Conservation (phyloP, 2,329 filamentous ascomycete species). For the Xylariaceae sp. region DNA sequence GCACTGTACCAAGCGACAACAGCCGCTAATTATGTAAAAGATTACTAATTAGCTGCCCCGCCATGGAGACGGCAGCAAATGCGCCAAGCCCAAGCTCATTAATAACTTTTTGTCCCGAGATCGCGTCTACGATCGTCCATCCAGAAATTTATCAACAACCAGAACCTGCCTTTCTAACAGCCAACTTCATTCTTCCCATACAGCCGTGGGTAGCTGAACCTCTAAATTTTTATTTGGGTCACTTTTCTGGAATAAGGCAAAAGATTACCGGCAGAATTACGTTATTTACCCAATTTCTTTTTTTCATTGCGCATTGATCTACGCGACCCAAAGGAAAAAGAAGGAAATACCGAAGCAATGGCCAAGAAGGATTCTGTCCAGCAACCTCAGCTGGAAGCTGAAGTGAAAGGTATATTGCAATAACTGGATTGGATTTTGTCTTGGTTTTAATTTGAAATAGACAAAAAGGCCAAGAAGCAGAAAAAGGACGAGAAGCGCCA, state of each 20-base stretch:
- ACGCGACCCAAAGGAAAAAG: neutral
- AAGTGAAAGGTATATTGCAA: slow-evolving; percentile 21
- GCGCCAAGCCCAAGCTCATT: too few relatives aligned
- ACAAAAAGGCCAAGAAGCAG: slow-evolving; percentile 28
- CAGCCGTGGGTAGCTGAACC: too few relatives aligned
- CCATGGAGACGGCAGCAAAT: slow-evolving; percentile 14
- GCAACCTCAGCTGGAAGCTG: slow-evolving; percentile 24
- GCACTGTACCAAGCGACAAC: too few relatives aligned
- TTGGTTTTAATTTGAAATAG: slow-evolving; percentile 22
- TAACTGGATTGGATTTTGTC: neutral
- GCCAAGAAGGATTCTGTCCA: slow-evolving; percentile 20
- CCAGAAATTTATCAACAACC: too few relatives aligned
- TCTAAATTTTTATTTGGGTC: too few relatives aligned
- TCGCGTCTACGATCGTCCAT: too few relatives aligned
- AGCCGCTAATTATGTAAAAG: too few relatives aligned
- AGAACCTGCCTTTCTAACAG: too few relatives aligned
- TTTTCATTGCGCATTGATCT: neutral
- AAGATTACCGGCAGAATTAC: too few relatives aligned
- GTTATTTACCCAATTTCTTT: neutral
- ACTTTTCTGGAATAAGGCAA: too few relatives aligned
- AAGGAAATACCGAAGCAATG: slow-evolving; percentile 24
- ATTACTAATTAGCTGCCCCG: slow-evolving; percentile 2
- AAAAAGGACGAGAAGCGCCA: slow-evolving; percentile 34
- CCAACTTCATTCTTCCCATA: too few relatives aligned
- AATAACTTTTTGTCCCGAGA: too few relatives aligned